Evolutionary conservation across 106 monocot species (phyloP), one percentile per base, ranked within the genome.

Genomic region (Xerophyta viscosa): DNA sequence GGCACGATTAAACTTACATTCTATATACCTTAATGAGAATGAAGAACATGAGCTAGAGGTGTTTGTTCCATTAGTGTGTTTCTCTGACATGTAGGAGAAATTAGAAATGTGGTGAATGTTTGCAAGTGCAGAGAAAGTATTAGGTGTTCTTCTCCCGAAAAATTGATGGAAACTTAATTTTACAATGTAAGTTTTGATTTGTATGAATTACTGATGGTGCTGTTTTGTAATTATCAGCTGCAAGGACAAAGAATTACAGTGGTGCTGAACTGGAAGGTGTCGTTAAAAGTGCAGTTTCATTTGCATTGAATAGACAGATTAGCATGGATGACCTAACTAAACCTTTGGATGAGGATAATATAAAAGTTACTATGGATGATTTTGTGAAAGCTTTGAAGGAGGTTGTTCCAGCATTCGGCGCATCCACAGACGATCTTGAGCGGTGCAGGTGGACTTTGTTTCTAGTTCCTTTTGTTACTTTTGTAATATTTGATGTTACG

Each of bases 211-310:
- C n/a, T n/a, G n/a, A n/a, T n/a, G n/a, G n/a, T n/a, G n/a, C n/a
- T n/a, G n/a, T n/a, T n/a, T n/a, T n/a, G n/a, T n/a, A n/a, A n/a
- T n/a, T 18, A 75, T 60, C 67, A 98, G 96, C 96, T 78, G 89
- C 96, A 46, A 58, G 96, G 2, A 84, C 96, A 31, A 98, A 89
- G 69, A 98, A 98, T 52, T 89, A 79, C 50, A 98, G 89, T 75
- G 96, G 96, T 71, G 96, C 96, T 31, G 96, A 98, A 63, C 62
- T 89, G 46, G 89, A 98, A 79, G 96, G 96, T 58, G 89, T 98
- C 56, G 96, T 98, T 15, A 98, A 88, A 66, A 98, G 96, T 77
- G 96, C 89, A 8, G 85, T 85, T 43, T 98, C 96, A 29, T 98
- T 65, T 79, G 88, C 96, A 30, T 66, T 89, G 65, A 85, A 98